Evolutionary conservation across 2,329 filamentous ascomycete genomes (phyloP).

Genomic region (Fusarium poae): DNA sequence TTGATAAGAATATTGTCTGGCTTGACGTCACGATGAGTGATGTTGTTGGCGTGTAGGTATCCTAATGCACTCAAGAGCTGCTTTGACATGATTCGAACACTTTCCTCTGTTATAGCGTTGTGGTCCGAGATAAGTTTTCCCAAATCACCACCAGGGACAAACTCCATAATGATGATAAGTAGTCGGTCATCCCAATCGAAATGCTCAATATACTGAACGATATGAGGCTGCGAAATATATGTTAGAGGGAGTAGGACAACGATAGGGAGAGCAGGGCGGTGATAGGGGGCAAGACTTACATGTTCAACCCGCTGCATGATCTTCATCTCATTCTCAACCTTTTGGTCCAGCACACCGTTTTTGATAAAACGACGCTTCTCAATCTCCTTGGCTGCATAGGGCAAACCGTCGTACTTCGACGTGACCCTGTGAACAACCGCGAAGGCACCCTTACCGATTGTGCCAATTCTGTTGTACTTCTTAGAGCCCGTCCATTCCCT

Average conservation of each 20-base stretch:
- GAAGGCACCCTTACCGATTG: conserved; percentile 94
- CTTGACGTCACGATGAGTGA: conserved; percentile 98
- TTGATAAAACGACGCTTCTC: conserved; percentile 95
- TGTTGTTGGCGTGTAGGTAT: conserved; percentile 88
- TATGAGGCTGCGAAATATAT: conserved; percentile 72
- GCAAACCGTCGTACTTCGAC: conserved; percentile 82
- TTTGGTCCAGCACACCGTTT: conserved; percentile 88
- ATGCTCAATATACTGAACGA: conserved; percentile 92
- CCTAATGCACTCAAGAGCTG: conserved; percentile 86
- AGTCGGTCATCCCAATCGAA: conserved; percentile 84
- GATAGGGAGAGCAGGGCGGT: background rate
- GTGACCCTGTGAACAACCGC: conserved; percentile 93
- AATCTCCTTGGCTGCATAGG: conserved; percentile 93
- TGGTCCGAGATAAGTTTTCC: conserved; percentile 76
- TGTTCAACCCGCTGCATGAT: conserved; percentile 92
- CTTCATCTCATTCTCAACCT: conserved; percentile 95
- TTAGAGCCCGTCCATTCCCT: conserved; percentile 85
- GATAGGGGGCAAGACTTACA: conserved; percentile 63
- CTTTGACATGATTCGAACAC: conserved; percentile 77
- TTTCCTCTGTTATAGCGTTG: conserved; percentile 73
- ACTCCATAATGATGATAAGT: conserved; percentile 99
- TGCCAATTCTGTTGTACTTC: conserved; percentile 84
- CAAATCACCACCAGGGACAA: conserved; percentile 83
- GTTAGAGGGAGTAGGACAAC: conserved; percentile 25
- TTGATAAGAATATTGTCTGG: conserved; percentile 96